phyloP scores from a whole-genome alignment of 2,329 filamentous ascomycete species.

The Botrytis hyacinthi region DNA sequence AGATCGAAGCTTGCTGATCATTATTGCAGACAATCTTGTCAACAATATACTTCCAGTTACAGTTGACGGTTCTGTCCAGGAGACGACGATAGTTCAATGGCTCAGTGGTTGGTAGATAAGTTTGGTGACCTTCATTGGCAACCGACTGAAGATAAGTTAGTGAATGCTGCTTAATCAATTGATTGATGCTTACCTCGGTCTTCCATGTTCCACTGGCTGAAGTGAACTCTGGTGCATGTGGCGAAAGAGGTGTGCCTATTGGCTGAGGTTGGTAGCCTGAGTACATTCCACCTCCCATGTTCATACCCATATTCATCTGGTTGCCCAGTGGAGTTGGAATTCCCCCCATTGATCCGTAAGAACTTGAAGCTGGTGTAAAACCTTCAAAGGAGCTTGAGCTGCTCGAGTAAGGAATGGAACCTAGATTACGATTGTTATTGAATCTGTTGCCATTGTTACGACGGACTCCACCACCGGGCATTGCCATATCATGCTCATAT shows the following conservation, averaged over 20 bases:
- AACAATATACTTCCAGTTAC: slow-evolving; percentile 99
- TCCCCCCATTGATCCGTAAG: slow-evolving; percentile 35
- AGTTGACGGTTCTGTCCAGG: slow-evolving; percentile 91
- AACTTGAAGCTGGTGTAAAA: slow-evolving; percentile 33
- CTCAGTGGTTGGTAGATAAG: slow-evolving; percentile 82
- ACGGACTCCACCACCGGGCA: slow-evolving; percentile 32
- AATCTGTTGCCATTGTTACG: slow-evolving; percentile 35
- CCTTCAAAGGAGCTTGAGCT: slow-evolving; percentile 40
- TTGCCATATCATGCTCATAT: slow-evolving; percentile 35
- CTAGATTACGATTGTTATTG: slow-evolving; percentile 33
- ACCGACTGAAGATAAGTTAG: slow-evolving; percentile 44
- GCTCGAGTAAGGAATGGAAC: slow-evolving; percentile 34
- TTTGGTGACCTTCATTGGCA: slow-evolving; percentile 57
- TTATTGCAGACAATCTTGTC: slow-evolving; percentile 99
- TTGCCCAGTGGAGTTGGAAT: slow-evolving; percentile 27
- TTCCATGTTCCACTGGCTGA: slow-evolving; percentile 45
- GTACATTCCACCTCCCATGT: slow-evolving; percentile 32
- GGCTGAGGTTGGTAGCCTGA: slow-evolving; percentile 50
- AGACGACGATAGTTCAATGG: slow-evolving; percentile 95
- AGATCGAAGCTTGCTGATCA: slow-evolving; percentile 98
- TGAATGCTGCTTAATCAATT: slow-evolving; percentile 27
- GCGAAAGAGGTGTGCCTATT: slow-evolving; percentile 65
- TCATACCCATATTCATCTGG: slow-evolving; percentile 28
- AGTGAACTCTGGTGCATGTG: slow-evolving; percentile 73
- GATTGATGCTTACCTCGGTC: slow-evolving; percentile 35